Evolutionary conservation across 495 filamentous ascomycete genomes (phyloP).

Genomic region (Delitschia confertaspora): DNA sequence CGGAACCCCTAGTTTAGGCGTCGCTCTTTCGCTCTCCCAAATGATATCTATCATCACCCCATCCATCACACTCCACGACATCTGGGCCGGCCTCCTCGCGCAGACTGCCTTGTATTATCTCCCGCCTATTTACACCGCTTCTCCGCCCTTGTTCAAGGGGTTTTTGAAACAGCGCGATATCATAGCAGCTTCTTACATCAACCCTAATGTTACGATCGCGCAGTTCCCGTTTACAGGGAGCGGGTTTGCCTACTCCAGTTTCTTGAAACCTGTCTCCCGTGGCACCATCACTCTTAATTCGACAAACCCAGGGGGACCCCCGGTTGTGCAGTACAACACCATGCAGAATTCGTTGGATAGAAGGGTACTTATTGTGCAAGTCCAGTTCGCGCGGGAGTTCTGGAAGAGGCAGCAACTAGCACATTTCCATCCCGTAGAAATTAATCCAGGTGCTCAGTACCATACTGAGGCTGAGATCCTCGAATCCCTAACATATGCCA

Average conservation of each 20-base stretch:
- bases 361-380: conserved; percentile 1
- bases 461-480: conserved; percentile 17
- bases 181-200: not conserved
- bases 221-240: conserved; percentile 1
- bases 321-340: conserved; percentile 18
- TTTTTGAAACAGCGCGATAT: conserved; percentile 9
- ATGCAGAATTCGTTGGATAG: conserved; percentile 17
- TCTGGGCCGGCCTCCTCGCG: not conserved
- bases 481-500: not conserved
- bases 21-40: conserved; percentile 1
- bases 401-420: conserved; percentile 1
- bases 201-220: not conserved
- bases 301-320: conserved; percentile 8
- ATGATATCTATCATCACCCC: not conserved
- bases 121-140: not conserved
- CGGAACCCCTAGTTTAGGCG: not conserved
- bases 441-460: conserved; percentile 12
- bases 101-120: conserved; percentile 7
- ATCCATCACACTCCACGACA: not conserved
- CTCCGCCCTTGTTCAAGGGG: not conserved
- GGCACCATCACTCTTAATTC: conserved; percentile 23
- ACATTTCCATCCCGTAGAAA: conserved; percentile 11
- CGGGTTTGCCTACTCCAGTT: not conserved
- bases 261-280: conserved; percentile 9
- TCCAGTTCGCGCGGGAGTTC: conserved; percentile 3